These are phyloP conservation scores for Lumnitzera littorea DNA, from an alignment of 345 rosid genomes.

Conservation along the genomic window DNA sequence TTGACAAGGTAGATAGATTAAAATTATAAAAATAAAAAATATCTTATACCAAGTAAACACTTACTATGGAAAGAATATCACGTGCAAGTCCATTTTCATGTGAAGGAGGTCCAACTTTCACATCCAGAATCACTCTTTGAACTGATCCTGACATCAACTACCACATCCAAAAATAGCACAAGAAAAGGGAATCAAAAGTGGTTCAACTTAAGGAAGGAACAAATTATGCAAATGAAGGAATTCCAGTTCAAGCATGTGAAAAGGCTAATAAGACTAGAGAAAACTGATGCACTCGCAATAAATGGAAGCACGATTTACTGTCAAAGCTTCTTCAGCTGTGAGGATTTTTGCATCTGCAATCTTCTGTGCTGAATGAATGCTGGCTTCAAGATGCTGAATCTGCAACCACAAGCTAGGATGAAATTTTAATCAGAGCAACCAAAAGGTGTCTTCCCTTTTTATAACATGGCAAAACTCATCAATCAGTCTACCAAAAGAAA, in stretches of 20 bases:
- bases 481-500: neutral
- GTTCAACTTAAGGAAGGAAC: neutral
- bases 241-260: neutral
- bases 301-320: slow-evolving; percentile 30
- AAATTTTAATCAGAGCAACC: slow-evolving; percentile 22
- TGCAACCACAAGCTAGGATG: slow-evolving; percentile 33
- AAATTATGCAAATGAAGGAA: neutral
- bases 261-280: neutral
- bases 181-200: slow-evolving; percentile 9
- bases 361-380: slow-evolving; percentile 27
- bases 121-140: slow-evolving; percentile 67
- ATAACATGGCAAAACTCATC: neutral
- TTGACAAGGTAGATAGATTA: too few relatives aligned
- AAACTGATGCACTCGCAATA: neutral
- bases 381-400: slow-evolving; percentile 49
- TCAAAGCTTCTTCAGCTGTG: slow-evolving; percentile 73
- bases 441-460: too few relatives aligned
- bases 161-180: slow-evolving; percentile 11
- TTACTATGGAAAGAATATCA: slow-evolving; percentile 76
- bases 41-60: slow-evolving; percentile 12
- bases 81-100: slow-evolving; percentile 78
- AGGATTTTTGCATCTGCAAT: slow-evolving; percentile 42
- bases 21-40: too few relatives aligned
- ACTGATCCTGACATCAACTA: slow-evolving; percentile 69
- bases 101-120: slow-evolving; percentile 87